Evolutionary conservation across 257 asterid species (phyloP).

Genomic region (Solanum lycopersicoides): DNA sequence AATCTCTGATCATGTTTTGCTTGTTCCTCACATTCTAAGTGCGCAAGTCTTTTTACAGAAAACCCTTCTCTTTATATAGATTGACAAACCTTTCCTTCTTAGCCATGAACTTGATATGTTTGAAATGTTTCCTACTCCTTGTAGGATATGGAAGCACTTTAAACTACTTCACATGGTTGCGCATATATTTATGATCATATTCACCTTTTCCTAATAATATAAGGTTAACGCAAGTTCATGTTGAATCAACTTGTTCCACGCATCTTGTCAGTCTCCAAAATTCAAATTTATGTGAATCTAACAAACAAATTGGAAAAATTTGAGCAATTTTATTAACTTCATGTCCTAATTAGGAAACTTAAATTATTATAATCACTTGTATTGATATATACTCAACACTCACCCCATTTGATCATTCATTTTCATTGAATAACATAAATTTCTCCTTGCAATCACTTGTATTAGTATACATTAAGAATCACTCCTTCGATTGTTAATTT

Average conservation of each 20-base stretch:
- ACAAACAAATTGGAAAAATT: background rate
- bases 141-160: background rate
- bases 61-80: background rate
- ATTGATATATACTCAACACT: background rate
- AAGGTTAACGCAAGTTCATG: too few relatives aligned
- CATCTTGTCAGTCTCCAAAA: too few relatives aligned
- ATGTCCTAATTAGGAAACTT: background rate
- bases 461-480: background rate
- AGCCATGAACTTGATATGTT: background rate
- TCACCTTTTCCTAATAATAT: too few relatives aligned
- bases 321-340: background rate
- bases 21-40: too few relatives aligned
- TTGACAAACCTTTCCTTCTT: background rate
- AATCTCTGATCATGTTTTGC: background rate
- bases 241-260: too few relatives aligned
- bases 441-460: background rate
- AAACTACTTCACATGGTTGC: too few relatives aligned
- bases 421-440: background rate
- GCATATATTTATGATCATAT: too few relatives aligned
- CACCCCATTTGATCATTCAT: background rate
- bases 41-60: background rate
- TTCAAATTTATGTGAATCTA: too few relatives aligned
- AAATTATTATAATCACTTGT: background rate
- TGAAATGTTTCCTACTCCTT: too few relatives aligned
- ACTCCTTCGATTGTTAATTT: background rate